Evolutionary conservation across 2,329 filamentous ascomycete genomes (phyloP), one percentile per base, ranked within the genome.

Genomic region (Lachnellula hyalina): DNA sequence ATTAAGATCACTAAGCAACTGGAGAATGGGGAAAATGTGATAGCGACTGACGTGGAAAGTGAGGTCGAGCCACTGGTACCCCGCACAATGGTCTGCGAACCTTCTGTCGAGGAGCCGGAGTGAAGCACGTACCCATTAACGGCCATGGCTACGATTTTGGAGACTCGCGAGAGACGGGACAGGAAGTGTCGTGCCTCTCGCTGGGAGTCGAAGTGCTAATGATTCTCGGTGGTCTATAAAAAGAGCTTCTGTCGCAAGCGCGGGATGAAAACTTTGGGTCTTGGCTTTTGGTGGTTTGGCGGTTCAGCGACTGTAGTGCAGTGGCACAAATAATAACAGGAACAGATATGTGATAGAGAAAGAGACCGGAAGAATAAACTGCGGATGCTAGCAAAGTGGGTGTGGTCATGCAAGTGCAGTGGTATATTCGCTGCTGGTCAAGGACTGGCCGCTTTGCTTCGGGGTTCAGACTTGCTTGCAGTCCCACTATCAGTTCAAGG

Each of bases 111-210:
- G 15, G 42, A 34, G 44, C 17, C 46, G 34, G 47, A 49, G 52
- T 44, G 40, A 53, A 50, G 52, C 49, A 67, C 65, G 51, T 64
- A 68, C 65, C 64, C 64, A 62, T 65, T 66, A 56, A 58, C 61
- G 25, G 63, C 60, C 65, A 67, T 68, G 58, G 60, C 61, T 56
- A 62, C 57, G 59, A 67, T 60, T 63, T 65, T 66, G 44, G 58
- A 61, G 58, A 59, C 28, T 32, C 28, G 28, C 28, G 28, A 32
- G 36, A 40, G 36, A 40, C 36, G n/a, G 53, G 55, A 52, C 49
- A 46, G n/a, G 28, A 32, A 38, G 47, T 49, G 41, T 12, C 17
- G 11, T 12, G 17, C 5, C 41, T 44, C 41, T n/a, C 15, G 38
- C 15, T 23, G n/a, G 38, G 21, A 44, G n/a, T 5, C 19, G 23